Evolutionary conservation across 805 yeast species (phyloP), one percentile per base, ranked within the genome.

Genomic region (Phaffomyces opuntiae): DNA sequence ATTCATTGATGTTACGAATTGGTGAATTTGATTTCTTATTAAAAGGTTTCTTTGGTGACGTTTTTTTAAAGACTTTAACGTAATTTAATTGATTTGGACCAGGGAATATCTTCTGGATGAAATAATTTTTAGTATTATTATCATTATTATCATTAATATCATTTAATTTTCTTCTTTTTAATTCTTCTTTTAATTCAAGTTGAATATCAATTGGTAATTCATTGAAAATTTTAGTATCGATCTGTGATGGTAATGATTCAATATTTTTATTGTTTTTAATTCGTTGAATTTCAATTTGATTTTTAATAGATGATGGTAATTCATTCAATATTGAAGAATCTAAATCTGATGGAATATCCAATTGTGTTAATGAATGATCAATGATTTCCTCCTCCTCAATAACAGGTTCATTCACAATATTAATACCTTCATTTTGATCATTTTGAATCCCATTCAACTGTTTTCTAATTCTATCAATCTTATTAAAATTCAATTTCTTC

Each of bases 141-240:
- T 29, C 14, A 8, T 53, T 47, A 47, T 60, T 31, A 34, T 4
- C 14, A 9, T 17, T 16, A 14, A n/a, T n/a, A 29, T n/a, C n/a
- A 17, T 17, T 25, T 25, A 17, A 9, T 29, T 55, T 55, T 37
- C 85, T 60, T 38, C 77, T 64, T 8, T 66, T 53, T 29, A 82
- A 56, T 49, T 83, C 87, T 4, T 61, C 59, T 49, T 65, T 68
- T 1, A 89, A 57, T 53, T 89, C 96, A 1, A 63, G 52, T 52
- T 79, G 79, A 5, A 89, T 77, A 24, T 81, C 83, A 2, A n/a
- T 4, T 40, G 96, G 96, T 8, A 89, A 62, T 39, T 72, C 57
- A 36, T 50, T 53, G 38, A 61, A 52, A 7, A 55, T 52, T 14
- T 58, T 55, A 5, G 56, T 45, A 40, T 59, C 62, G 7, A 59